Conservation (phyloP, 2,329 filamentous ascomycete genomes). For the Teratosphaeria pseudoeucalypti region DNA sequence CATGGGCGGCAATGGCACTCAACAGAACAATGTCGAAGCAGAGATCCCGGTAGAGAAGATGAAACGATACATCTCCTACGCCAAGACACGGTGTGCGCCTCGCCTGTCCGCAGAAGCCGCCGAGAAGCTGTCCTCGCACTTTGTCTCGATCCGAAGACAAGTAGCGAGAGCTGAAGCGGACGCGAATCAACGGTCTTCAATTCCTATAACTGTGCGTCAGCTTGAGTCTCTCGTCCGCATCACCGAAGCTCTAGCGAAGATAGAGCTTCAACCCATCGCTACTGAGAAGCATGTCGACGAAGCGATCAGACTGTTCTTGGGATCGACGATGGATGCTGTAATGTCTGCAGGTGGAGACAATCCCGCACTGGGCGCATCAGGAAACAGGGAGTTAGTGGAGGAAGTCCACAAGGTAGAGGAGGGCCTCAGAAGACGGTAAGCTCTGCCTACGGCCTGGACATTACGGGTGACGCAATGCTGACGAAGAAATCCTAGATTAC, state of each 20-base stretch:
- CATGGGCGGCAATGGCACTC: constrained; percentile 75
- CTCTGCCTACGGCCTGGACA: neutral
- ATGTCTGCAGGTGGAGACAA: constrained; percentile 39
- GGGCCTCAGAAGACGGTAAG: constrained; percentile 63
- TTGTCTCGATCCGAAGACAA: constrained; percentile 89
- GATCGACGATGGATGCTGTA: constrained; percentile 95
- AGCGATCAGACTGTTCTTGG: constrained; percentile 91
- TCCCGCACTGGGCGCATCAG: constrained; percentile 66
- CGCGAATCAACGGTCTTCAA: constrained; percentile 80
- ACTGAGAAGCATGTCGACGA: constrained; percentile 91
- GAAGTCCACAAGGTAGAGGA: constrained; percentile 80
- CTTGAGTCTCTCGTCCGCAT: constrained; percentile 96
- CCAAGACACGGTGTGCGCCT: constrained; percentile 89
- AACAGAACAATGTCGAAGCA: constrained; percentile 52
- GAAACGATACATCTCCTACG: constrained; percentile 95
- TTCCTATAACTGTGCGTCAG: constrained; percentile 95
- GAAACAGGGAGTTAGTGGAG: constrained; percentile 80
- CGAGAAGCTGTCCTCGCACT: constrained; percentile 93
- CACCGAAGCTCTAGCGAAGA: constrained; percentile 87
- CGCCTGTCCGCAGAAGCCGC: constrained; percentile 82
- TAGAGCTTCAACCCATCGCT: constrained; percentile 74
- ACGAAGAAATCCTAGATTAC: constrained; percentile 39
- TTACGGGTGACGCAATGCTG: constrained; percentile 2
- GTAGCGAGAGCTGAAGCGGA: constrained; percentile 86
- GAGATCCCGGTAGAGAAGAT: constrained; percentile 94